Percentiles rank a stretch among this genome's conserved stretches.
phyloP scores from a whole-genome alignment of 805 yeast genomes.

The Lipomyces sp. region DNA sequence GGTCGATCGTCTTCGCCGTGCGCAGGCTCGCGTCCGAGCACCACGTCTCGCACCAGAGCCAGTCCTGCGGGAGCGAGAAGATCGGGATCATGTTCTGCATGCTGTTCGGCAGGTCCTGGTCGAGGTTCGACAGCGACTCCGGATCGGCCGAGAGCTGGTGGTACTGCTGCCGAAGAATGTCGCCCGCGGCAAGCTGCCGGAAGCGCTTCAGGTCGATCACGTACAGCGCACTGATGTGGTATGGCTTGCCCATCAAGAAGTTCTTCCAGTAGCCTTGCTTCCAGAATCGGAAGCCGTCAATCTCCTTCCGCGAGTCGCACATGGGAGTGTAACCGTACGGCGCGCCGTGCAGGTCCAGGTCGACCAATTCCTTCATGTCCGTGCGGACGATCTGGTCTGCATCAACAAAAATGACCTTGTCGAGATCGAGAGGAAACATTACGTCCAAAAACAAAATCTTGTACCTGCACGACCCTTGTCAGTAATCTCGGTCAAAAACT shows the following conservation, averaged over 20 bases:
- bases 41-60: conserved; percentile 96
- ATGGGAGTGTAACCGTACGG: conserved; percentile 85
- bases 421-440: conserved; percentile 72
- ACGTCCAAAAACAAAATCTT: conserved; percentile 85
- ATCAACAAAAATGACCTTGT: conserved; percentile 78
- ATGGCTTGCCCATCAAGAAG: conserved; percentile 56
- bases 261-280: conserved; percentile 85
- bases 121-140: conserved; percentile 72
- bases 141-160: conserved; percentile 79
- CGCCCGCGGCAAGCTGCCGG: conserved; percentile 70
- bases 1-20: conserved; percentile 72
- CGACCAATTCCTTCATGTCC: conserved; percentile 65
- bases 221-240: conserved; percentile 79
- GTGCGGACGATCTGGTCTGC: conserved; percentile 79
- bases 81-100: conserved; percentile 67
- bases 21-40: conserved; percentile 61
- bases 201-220: conserved; percentile 72
- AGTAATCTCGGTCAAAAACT: neutral
- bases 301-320: conserved; percentile 76
- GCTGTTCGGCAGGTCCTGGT: conserved; percentile 92
- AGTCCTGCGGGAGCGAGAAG: conserved; percentile 70
- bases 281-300: conserved; percentile 90
- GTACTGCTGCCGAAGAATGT: conserved; percentile 75
- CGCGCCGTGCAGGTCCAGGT: conserved; percentile 69
- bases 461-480: conserved; percentile 38